These are phyloP conservation scores for Populus pruinosa DNA, from an alignment of 345 rosid species.

Conservation along the genomic window DNA sequence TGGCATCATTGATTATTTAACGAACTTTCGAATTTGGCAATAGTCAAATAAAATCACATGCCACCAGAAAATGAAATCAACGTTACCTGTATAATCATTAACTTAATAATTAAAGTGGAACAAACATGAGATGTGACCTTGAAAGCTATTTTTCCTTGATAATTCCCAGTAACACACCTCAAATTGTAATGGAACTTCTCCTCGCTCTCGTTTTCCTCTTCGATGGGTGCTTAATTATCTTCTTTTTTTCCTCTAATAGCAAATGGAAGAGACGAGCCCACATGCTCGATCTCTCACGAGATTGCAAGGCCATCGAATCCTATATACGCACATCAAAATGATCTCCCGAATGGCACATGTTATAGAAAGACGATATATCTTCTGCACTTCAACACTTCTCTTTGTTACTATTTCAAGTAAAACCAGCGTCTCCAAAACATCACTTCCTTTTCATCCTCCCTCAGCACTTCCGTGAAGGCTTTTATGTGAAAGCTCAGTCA, in stretches of 20 bases:
- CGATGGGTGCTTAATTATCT: no score
- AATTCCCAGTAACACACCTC: no score
- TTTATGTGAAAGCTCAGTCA: not conserved
- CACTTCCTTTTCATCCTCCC: slow-evolving; percentile 4
- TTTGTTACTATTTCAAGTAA: not conserved
- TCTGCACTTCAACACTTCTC: not conserved
- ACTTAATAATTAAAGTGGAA: not conserved
- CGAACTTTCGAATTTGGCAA: not conserved
- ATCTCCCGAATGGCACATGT: not conserved
- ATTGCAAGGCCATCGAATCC: not conserved
- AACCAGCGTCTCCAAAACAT: not conserved
- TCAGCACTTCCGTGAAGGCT: slow-evolving; percentile 18
- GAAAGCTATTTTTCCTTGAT: not conserved
- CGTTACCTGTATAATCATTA: no score
- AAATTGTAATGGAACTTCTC: no score
- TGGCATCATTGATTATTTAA: no score
- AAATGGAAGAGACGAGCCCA: not conserved
- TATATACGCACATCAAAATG: not conserved
- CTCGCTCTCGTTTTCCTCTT: no score
- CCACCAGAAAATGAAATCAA: no score
- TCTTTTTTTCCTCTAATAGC: not conserved
- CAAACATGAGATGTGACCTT: not conserved
- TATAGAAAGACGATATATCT: not conserved
- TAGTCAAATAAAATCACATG: not conserved
- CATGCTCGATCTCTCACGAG: not conserved